Evolutionary conservation across 495 filamentous ascomycete genomes (phyloP).

Genomic region (Pseudomonodictys pantanalensis): DNA sequence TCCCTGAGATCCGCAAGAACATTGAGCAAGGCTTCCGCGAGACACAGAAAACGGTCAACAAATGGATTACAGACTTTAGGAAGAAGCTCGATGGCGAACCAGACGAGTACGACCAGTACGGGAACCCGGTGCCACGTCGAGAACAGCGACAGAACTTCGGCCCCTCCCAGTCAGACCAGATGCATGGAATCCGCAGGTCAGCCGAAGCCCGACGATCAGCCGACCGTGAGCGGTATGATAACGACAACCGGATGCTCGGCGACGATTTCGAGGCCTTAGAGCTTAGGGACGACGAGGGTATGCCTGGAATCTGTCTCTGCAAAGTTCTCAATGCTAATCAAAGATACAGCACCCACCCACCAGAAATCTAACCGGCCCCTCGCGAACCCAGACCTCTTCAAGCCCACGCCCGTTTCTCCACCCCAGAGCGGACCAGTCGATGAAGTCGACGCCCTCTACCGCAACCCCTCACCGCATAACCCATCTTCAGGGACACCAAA

Average conservation of each 20-base stretch:
- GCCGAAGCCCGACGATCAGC: conserved; percentile 66
- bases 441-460: conserved; percentile 76
- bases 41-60: conserved; percentile 88
- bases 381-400: conserved; percentile 78
- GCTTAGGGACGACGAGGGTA: conserved; percentile 73
- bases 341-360: conserved; percentile 27
- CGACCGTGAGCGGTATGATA: conserved; percentile 88
- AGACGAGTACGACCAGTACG: conserved; percentile 53
- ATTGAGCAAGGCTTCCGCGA: conserved; percentile 92
- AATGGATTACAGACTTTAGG: conserved; percentile 84
- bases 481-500: conserved; percentile 43
- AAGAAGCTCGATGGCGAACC: conserved; percentile 89
- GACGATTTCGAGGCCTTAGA: conserved; percentile 92
- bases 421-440: conserved; percentile 57
- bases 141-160: conserved; percentile 44
- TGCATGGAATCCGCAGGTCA: conserved; percentile 55
- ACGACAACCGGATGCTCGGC: conserved; percentile 83
- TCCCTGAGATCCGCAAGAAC: conserved; percentile 90
- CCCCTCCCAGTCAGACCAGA: conserved; percentile 42
- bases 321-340: background rate
- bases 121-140: conserved; percentile 39
- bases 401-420: conserved; percentile 56
- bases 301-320: background rate
- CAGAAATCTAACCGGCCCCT: conserved; percentile 53
- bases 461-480: conserved; percentile 49